These are phyloP conservation scores for Mycena venus DNA, from an alignment of 768 basidiomycete genomes.

Conservation along the genomic window DNA sequence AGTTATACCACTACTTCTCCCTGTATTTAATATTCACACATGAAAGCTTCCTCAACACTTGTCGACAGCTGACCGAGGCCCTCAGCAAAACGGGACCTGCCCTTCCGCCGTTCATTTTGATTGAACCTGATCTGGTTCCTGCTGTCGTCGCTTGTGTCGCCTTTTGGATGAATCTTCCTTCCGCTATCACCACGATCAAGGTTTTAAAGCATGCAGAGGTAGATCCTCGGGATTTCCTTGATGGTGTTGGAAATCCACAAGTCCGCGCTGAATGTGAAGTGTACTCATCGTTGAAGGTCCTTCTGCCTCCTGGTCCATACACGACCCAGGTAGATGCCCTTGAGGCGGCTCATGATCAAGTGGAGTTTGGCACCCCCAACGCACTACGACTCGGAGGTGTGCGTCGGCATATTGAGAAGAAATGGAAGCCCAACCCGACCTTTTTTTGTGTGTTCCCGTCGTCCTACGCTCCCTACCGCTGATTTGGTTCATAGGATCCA, in stretches of 20 bases:
- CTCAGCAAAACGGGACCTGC: not conserved
- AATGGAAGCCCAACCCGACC: constrained; percentile 7
- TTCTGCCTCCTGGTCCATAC: constrained; percentile 2
- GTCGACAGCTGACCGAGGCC: not conserved
- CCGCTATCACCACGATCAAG: not conserved
- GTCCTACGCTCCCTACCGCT: no score
- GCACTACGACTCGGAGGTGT: not conserved
- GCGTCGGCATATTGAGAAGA: not conserved
- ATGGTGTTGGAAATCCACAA: not conserved
- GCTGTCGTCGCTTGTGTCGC: no score
- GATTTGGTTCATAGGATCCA: no score
- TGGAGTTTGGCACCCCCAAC: not conserved
- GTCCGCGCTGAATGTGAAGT: constrained; percentile 1
- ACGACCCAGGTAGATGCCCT: not conserved
- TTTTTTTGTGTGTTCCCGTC: constrained; percentile 1
- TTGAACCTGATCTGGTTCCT: not conserved
- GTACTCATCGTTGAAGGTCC: not conserved
- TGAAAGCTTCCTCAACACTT: not conserved
- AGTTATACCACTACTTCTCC: no score
- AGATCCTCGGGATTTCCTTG: not conserved
- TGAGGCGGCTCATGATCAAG: not conserved
- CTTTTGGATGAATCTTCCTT: constrained; percentile 2
- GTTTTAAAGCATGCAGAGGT: not conserved
- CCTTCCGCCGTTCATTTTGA: not conserved
- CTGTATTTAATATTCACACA: not conserved